A percentile compares a stretch with the other conserved stretches of the same genome.
These are phyloP conservation scores for Cutaneotrichosporon cutaneum DNA, from an alignment of 1,284 basidiomycete species.

Conservation along the genomic window DNA sequence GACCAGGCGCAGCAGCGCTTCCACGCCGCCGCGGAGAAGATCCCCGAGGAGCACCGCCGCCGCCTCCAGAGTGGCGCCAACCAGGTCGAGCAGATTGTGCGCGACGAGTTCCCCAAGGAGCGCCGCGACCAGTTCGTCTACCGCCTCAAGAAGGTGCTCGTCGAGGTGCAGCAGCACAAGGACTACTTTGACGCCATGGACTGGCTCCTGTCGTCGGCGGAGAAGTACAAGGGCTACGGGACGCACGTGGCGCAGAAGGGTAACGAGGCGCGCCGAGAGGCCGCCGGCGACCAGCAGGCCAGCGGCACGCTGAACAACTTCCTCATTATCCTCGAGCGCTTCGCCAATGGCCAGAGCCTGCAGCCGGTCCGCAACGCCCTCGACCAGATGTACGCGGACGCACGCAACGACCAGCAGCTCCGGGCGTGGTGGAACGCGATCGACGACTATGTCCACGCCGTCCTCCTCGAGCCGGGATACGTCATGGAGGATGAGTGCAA, in stretches of 20 bases:
- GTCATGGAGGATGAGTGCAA: slow-evolving; percentile 76
- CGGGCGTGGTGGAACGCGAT: slow-evolving; percentile 71
- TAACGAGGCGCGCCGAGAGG: slow-evolving; percentile 56
- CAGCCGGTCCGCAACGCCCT: slow-evolving; percentile 70
- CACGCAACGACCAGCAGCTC: slow-evolving; percentile 72
- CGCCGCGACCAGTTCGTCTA: slow-evolving; percentile 62
- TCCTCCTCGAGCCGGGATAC: slow-evolving; percentile 82
- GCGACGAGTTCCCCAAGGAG: slow-evolving; percentile 71
- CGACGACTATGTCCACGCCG: slow-evolving; percentile 66
- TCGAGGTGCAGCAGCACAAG: slow-evolving; percentile 85
- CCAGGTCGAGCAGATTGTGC: slow-evolving; percentile 7
- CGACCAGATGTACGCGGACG: slow-evolving; percentile 71
- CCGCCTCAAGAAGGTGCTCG: slow-evolving; percentile 63
- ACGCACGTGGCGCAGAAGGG: slow-evolving; percentile 53
- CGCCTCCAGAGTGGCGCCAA: slow-evolving; percentile 9
- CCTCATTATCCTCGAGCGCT: slow-evolving; percentile 81
- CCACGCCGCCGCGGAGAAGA: slow-evolving; percentile 58
- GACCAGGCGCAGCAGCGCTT: slow-evolving; percentile 53
- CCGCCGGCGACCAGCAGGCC: slow-evolving; percentile 48
- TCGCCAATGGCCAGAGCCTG: slow-evolving; percentile 71
- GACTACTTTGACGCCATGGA: slow-evolving; percentile 81
- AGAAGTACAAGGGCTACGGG: slow-evolving; percentile 64
- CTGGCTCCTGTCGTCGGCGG: slow-evolving; percentile 71
- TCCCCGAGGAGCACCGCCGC: slow-evolving; percentile 48
- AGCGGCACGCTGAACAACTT: slow-evolving; percentile 57